A percentile compares a stretch with the other conserved stretches of the same genome.
These are phyloP conservation scores for Macadamia integrifolia DNA, from an alignment of 164 flowering plant species.

Conservation along the genomic window DNA sequence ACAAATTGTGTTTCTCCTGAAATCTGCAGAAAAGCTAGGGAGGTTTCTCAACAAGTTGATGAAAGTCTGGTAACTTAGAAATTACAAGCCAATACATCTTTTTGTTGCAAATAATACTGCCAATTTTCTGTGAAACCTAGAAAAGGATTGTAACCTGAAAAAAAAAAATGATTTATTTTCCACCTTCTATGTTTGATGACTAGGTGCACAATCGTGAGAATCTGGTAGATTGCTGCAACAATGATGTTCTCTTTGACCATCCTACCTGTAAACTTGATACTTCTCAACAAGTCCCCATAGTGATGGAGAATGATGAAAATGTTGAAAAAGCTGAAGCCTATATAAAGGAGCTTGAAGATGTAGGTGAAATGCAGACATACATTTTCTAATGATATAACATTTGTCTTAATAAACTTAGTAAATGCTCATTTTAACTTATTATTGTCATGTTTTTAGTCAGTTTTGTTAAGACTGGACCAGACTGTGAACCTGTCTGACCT, in stretches of 20 bases:
- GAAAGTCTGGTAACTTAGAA: conserved; percentile 31
- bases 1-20: conserved; percentile 5
- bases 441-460: neutral
- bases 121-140: neutral
- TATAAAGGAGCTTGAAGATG: conserved; percentile 78
- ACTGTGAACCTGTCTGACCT: too few relatives aligned
- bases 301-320: conserved; percentile 46
- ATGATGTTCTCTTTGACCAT: conserved; percentile 11
- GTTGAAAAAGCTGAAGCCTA: conserved; percentile 80
- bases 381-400: too few relatives aligned
- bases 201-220: conserved; percentile 29
- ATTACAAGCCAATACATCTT: conserved; percentile 1
- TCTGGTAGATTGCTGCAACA: conserved; percentile 12
- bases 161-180: neutral
- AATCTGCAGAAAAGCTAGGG: conserved; percentile 32
- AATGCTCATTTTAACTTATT: neutral
- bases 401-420: neutral
- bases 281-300: conserved; percentile 22
- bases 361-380: conserved; percentile 29
- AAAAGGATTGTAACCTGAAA: conserved; percentile 5
- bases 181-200: neutral
- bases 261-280: conserved; percentile 16
- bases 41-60: conserved; percentile 18
- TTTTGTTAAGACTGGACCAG: too few relatives aligned
- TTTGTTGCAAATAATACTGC: neutral